A percentile compares a stretch with the other conserved stretches of the same genome.
Conservation (phyloP, 108 stramenopile species). For the Skeletonema marinoi region DNA sequence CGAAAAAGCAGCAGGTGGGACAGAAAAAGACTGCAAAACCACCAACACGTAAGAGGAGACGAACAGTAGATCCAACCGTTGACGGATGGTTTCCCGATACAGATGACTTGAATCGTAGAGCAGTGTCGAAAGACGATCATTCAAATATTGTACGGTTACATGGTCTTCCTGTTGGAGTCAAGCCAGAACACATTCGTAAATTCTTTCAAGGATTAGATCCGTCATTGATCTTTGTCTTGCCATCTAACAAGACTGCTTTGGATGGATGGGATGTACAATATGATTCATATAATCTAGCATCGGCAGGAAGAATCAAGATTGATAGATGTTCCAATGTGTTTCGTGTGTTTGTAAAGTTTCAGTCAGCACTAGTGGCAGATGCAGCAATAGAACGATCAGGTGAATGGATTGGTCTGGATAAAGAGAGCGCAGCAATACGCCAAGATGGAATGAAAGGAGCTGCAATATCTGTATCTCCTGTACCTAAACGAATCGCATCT, state of each 20-base stretch:
- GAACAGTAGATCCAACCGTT: slow-evolving; percentile 9
- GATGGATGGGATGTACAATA: slow-evolving; percentile 50
- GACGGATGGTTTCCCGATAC: slow-evolving; percentile 60
- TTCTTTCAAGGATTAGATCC: slow-evolving; percentile 79
- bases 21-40: slow-evolving; percentile 15
- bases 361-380: slow-evolving; percentile 52
- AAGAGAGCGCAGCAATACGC: neutral
- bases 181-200: slow-evolving; percentile 55
- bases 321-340: slow-evolving; percentile 27
- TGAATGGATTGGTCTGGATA: slow-evolving; percentile 59
- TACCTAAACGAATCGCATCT: slow-evolving; percentile 23
- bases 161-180: slow-evolving; percentile 64
- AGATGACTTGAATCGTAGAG: slow-evolving; percentile 28
- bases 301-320: slow-evolving; percentile 3
- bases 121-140: slow-evolving; percentile 37
- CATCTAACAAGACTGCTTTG: slow-evolving; percentile 30
- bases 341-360: slow-evolving; percentile 69
- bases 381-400: slow-evolving; percentile 71
- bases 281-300: slow-evolving; percentile 3
- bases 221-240: slow-evolving; percentile 55
- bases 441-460: slow-evolving; percentile 37
- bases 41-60: slow-evolving; percentile 21
- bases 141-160: slow-evolving; percentile 71
- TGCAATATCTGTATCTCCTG: slow-evolving; percentile 33
- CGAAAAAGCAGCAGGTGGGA: slow-evolving; percentile 8